These are phyloP conservation scores for Lactifluus piperatus DNA, from an alignment of 768 basidiomycete genomes.

Conservation along the genomic window DNA sequence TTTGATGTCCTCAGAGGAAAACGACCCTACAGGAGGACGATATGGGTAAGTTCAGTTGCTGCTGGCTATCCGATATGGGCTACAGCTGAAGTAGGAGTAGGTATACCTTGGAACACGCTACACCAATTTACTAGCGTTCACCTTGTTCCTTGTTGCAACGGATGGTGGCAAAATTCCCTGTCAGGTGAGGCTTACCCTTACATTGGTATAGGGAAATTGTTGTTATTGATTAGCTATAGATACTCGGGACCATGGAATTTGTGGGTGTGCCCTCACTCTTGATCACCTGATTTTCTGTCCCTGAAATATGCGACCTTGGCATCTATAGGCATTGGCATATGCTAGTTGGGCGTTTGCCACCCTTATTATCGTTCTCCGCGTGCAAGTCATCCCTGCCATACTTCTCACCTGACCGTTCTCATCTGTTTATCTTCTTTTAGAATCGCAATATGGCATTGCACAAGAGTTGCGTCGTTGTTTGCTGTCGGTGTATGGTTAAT, in stretches of 20 bases:
- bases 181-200: neutral
- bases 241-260: neutral
- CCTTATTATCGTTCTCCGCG: neutral
- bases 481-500: neutral
- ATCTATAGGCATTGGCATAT: neutral
- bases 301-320: neutral
- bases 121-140: neutral
- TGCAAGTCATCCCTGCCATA: neutral
- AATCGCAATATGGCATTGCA: slow-evolving; percentile 2
- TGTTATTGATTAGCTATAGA: neutral
- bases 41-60: neutral
- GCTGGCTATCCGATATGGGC: too few species aligned
- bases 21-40: slow-evolving; percentile 5
- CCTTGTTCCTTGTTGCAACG: neutral
- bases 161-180: neutral
- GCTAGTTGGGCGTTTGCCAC: neutral
- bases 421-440: neutral
- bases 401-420: neutral
- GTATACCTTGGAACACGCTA: slow-evolving; percentile 11
- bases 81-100: neutral
- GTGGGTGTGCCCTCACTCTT: neutral
- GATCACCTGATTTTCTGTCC: neutral
- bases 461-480: neutral
- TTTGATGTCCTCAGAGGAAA: slow-evolving; percentile 1
- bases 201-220: neutral